Percentiles rank a stretch among this genome's conserved stretches.
Evolutionary conservation across 495 filamentous ascomycete genomes (phyloP).

Genomic region (Lepidopterella palustris): DNA sequence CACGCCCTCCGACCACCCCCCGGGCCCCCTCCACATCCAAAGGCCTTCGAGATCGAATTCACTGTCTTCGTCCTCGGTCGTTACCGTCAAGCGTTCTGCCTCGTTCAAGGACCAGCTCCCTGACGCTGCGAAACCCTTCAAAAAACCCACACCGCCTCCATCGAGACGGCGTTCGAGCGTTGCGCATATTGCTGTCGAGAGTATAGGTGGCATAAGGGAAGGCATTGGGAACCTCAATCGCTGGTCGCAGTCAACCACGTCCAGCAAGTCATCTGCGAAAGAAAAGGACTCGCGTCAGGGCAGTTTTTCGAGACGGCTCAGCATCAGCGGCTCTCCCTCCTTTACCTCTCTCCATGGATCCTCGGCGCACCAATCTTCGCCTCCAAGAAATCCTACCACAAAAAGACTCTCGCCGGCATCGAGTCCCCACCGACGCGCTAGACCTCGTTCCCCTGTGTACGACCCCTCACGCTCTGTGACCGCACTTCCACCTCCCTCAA

Average conservation of each 20-base stretch:
- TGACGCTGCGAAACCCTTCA: slow-evolving; percentile 24
- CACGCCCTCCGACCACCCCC: neutral
- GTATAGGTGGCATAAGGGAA: slow-evolving; percentile 49
- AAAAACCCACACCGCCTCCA: slow-evolving; percentile 25
- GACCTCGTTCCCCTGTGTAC: slow-evolving; percentile 27
- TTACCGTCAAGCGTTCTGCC: slow-evolving; percentile 34
- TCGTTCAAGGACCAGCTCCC: slow-evolving; percentile 31
- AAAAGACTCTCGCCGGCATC: slow-evolving; percentile 27
- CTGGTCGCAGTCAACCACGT: slow-evolving; percentile 73
- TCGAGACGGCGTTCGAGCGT: slow-evolving; percentile 33
- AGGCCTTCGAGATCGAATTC: slow-evolving; percentile 32
- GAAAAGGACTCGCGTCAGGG: slow-evolving; percentile 39
- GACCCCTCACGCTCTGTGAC: slow-evolving; percentile 24
- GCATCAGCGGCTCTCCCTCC: slow-evolving; percentile 34
- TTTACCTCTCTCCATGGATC: slow-evolving; percentile 24
- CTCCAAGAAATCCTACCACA: slow-evolving; percentile 15
- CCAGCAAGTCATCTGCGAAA: slow-evolving; percentile 54
- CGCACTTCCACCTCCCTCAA: slow-evolving; percentile 29
- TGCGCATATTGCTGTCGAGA: slow-evolving; percentile 32
- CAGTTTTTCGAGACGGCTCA: slow-evolving; percentile 52
- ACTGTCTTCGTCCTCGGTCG: slow-evolving; percentile 32
- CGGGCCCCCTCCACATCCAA: slow-evolving; percentile 13
- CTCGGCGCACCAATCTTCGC: slow-evolving; percentile 16
- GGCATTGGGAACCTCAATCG: slow-evolving; percentile 69
- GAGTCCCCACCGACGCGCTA: slow-evolving; percentile 26